Conservation (phyloP, 306 rosid genomes). For the Potentilla sterilis region DNA sequence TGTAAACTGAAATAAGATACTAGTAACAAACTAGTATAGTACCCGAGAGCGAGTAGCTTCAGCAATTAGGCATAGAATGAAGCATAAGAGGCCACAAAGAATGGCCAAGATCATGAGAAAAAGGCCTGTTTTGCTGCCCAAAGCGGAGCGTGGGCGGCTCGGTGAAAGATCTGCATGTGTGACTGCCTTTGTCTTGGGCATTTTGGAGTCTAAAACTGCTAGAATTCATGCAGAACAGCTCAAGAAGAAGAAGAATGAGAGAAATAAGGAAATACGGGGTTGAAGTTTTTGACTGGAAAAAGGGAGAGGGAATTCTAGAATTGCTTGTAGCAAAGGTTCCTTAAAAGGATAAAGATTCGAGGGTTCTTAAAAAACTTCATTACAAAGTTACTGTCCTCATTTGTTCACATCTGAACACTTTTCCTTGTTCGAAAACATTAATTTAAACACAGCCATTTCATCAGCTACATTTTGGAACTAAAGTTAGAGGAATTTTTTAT, state of each 20-base stretch:
- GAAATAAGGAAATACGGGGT: constrained; percentile 6
- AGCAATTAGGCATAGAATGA: constrained; percentile 79
- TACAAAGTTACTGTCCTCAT: constrained; percentile 23
- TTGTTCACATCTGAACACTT: constrained; percentile 3
- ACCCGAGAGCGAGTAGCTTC: constrained; percentile 96
- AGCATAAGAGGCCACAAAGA: constrained; percentile 66
- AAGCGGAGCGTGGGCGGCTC: constrained; percentile 42
- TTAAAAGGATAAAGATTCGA: constrained; percentile 66
- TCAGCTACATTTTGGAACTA: background rate
- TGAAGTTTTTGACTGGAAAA: constrained; percentile 22
- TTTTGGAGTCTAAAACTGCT: constrained; percentile 21
- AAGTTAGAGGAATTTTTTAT: background rate
- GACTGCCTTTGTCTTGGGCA: constrained; percentile 58
- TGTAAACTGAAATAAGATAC: background rate
- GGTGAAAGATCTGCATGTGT: constrained; percentile 93
- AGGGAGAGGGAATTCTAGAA: constrained; percentile 43
- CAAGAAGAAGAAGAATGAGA: background rate
- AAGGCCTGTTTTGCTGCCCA: constrained; percentile 72
- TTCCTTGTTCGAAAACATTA: background rate
- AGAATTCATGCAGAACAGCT: constrained; percentile 14
- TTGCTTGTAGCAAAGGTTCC: constrained; percentile 93
- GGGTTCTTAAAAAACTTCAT: constrained; percentile 34
- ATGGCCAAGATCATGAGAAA: constrained; percentile 56
- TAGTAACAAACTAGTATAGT: constrained; percentile 17
- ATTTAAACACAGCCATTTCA: background rate